Evolutionary conservation across 495 filamentous ascomycete genomes (phyloP).

Genomic region (Talaromyces stipitatus): DNA sequence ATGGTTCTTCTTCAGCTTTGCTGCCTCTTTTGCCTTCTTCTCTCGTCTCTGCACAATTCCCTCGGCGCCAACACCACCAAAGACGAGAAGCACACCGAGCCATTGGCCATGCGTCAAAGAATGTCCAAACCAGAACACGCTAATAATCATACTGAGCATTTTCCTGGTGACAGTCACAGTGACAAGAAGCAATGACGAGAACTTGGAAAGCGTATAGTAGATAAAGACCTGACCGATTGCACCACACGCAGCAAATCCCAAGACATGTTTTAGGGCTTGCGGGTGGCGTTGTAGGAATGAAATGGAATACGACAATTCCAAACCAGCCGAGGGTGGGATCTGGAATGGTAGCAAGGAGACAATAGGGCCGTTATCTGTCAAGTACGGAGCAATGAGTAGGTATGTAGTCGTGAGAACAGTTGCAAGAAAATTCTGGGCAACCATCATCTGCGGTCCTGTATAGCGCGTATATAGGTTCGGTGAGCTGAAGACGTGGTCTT

Average conservation of each 20-base stretch:
- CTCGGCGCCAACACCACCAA: conserved; percentile 91
- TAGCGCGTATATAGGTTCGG: conserved; percentile 57
- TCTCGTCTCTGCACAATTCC: conserved; percentile 72
- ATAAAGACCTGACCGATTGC: conserved; percentile 96
- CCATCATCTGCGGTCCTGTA: conserved; percentile 97
- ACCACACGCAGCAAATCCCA: conserved; percentile 87
- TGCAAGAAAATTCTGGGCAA: conserved; percentile 84
- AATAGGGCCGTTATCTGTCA: conserved; percentile 58
- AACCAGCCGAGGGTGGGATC: conserved; percentile 42
- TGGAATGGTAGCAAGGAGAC: conserved; percentile 59
- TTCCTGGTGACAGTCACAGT: conserved; percentile 97
- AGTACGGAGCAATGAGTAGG: conserved; percentile 68
- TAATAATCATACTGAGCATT: conserved; percentile 98
- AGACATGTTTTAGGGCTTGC: conserved; percentile 69
- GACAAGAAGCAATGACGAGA: conserved; percentile 85
- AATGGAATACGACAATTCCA: conserved; percentile 71
- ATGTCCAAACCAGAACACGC: conserved; percentile 92
- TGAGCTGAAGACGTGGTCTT: conserved; percentile 84
- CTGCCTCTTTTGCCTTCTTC: conserved; percentile 71
- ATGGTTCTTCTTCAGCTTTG: conserved; percentile 33
- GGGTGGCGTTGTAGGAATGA: conserved; percentile 74
- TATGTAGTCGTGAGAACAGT: conserved; percentile 68
- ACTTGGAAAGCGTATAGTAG: conserved; percentile 88
- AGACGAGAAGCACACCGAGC: conserved; percentile 86
- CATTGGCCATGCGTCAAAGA: conserved; percentile 76